Percentiles rank a stretch among this genome's conserved stretches.
Evolutionary conservation across 495 filamentous ascomycete species (phyloP).

Genomic region (Hypoxylon intermedium): DNA sequence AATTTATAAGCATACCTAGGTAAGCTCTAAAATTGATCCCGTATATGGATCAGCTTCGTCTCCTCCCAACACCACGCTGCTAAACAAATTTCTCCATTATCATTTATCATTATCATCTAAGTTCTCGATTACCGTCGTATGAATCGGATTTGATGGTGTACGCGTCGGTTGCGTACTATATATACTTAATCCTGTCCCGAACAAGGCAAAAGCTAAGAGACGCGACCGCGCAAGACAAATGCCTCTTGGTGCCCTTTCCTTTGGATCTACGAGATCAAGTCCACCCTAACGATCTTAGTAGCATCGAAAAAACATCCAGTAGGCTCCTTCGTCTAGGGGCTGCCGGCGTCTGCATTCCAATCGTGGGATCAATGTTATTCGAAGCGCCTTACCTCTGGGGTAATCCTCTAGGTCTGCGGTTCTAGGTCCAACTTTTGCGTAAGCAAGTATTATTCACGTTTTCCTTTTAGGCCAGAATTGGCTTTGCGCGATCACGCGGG

Average conservation of each 20-base stretch:
- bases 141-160: background rate
- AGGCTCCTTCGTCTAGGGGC: background rate
- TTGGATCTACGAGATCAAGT: no score
- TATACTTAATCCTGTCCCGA: conserved; percentile 3
- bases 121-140: background rate
- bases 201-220: background rate
- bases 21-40: conserved; percentile 30
- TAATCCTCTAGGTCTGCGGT: background rate
- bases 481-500: conserved; percentile 13
- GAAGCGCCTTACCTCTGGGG: no score
- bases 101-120: conserved; percentile 15
- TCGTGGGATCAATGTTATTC: no score
- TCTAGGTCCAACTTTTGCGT: conserved; percentile 7
- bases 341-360: no score
- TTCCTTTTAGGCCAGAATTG: background rate
- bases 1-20: conserved; percentile 20
- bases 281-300: background rate
- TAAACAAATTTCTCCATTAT: conserved; percentile 16
- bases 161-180: background rate
- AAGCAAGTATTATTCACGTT: conserved; percentile 10
- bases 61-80: conserved; percentile 6
- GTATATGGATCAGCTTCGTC: conserved; percentile 1
- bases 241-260: no score
- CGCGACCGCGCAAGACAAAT: background rate
- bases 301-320: background rate